A percentile compares a stretch with the other conserved stretches of the same genome.
Conservation (phyloP, 495 filamentous ascomycete species). For the Friedmanniomyces simplex region DNA sequence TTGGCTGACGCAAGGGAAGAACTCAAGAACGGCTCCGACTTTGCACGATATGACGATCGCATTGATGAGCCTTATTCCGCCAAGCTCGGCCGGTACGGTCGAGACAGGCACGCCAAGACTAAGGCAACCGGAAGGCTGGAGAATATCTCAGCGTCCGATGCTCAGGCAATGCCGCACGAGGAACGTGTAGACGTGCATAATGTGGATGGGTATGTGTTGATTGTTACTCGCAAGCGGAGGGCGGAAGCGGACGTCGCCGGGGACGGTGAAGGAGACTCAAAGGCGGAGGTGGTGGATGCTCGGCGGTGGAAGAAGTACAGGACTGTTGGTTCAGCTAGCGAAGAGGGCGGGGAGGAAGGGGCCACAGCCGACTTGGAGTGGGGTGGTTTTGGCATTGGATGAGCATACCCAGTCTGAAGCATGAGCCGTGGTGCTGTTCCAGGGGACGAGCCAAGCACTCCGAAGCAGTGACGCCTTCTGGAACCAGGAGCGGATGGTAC, state of each 20-base stretch:
- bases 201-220: not conserved
- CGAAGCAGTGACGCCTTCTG: no score
- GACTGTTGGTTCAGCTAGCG: not conserved
- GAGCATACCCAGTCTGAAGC: no score
- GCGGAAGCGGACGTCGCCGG: no score
- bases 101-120: not conserved
- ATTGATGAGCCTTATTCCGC: not conserved
- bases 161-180: not conserved
- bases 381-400: no score
- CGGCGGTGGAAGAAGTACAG: not conserved
- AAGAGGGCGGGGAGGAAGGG: not conserved
- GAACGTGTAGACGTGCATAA: not conserved
- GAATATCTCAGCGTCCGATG: not conserved
- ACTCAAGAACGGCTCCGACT: not conserved
- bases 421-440: no score
- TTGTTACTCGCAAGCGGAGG: not conserved
- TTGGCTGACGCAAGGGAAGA: not conserved
- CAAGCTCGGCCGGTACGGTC: not conserved
- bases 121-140: not conserved
- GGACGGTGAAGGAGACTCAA: not conserved
- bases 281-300: not conserved
- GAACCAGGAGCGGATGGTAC: no score
- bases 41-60: not conserved
- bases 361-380: not conserved
- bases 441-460: no score